Evolutionary conservation across 208 protist species (phyloP), one percentile per base, ranked within the genome.

Genomic region (Leishmania aethiopica): DNA sequence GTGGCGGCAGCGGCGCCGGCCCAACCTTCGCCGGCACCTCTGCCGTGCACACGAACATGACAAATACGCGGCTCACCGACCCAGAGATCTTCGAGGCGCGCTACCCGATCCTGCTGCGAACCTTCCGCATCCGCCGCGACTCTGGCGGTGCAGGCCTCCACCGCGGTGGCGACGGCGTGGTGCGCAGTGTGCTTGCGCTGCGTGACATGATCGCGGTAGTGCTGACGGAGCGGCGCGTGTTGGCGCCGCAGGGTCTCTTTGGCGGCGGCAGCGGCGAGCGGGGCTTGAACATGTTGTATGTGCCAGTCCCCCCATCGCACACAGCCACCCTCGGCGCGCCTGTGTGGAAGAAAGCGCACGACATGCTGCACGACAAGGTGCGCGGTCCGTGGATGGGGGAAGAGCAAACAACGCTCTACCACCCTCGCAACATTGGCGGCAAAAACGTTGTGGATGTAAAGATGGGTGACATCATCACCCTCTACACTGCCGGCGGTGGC

Each of bases 41-140:
- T 3, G 96, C 89, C 69, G 97, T 99, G 51, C 98, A 99, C 86
- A 98, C 95, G 37, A 98, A 99, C 88, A 99, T 99, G 98, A 99
- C 98, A 55, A 99, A 99, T 84, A 99, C 98, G 57, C 84, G 98
- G 64, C 98, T 99, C 64, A 99, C 98, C 5, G 96, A 98, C 80
- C 93, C 94, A 7, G 97, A 98, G 80, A 97, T 98, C 19, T 84
- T 99, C 57, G 98, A 99, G 86, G 82, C 91, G 40, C 91, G 95
- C 62, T 99, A 99, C 84, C 98, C 98, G 2, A 94, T 99, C 1
- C 67, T 99, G 37, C 88, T 99, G 11, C 80, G 88, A 17, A 60
- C 81, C 37, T 99, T 99, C 77, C 64, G 60, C 42, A 88, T 99
- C 42, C 88, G 98, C 32, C 67, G 83, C 22, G 85, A 84, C 62